Percentiles rank a stretch among this genome's conserved stretches.
Evolutionary conservation across 768 basidiomycete species (phyloP).

Genomic region (Leccinum incarnatum): DNA sequence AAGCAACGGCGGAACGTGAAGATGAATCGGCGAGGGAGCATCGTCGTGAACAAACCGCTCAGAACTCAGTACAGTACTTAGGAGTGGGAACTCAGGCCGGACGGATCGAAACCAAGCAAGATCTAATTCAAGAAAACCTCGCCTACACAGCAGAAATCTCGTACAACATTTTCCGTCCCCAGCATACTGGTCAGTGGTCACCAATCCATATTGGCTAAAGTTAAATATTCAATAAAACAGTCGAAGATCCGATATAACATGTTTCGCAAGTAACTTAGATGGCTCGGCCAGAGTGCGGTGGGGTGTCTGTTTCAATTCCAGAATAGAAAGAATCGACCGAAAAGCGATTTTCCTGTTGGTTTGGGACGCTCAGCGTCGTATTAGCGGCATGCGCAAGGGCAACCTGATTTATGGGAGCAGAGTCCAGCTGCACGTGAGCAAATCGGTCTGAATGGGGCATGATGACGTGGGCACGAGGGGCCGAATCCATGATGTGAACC

Average conservation of each 20-base stretch:
- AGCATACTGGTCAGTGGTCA: constrained; percentile 6
- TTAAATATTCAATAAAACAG: constrained; percentile 26
- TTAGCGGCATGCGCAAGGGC: constrained; percentile 8
- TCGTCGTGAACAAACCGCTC: background rate
- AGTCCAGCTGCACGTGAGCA: constrained; percentile 8
- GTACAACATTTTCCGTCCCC: constrained; percentile 3
- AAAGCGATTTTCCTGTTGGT: constrained; percentile 13
- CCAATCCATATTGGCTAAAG: constrained; percentile 1
- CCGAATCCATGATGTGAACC: constrained; percentile 17
- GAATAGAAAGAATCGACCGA: constrained; percentile 33
- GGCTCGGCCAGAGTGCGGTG: constrained; percentile 14
- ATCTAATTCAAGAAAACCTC: background rate
- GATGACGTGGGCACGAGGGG: background rate
- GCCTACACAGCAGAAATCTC: background rate
- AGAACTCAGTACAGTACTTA: background rate
- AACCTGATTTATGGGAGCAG: constrained; percentile 1
- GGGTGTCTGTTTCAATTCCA: constrained; percentile 15
- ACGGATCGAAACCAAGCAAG: background rate
- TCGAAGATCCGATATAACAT: background rate
- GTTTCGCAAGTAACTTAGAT: constrained; percentile 9
- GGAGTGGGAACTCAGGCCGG: background rate
- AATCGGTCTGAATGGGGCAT: constrained; percentile 19
- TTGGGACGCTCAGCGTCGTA: background rate
- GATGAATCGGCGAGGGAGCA: constrained; percentile 7
- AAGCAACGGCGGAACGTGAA: constrained; percentile 10